These are phyloP conservation scores for Peronospora destructor DNA, from an alignment of 352 stramenopile species.

Conservation along the genomic window DNA sequence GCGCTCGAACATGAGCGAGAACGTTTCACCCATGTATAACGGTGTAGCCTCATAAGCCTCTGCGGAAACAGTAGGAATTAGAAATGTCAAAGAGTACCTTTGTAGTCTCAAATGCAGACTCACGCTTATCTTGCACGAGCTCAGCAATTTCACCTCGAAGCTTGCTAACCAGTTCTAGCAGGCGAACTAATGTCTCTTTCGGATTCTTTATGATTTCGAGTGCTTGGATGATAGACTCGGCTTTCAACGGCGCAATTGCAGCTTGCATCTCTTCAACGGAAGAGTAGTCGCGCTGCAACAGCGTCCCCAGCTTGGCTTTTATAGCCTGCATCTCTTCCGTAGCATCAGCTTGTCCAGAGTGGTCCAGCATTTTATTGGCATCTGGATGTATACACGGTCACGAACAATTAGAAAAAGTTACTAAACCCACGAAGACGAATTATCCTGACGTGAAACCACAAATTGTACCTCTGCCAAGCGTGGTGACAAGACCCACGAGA, in stretches of 20 bases:
- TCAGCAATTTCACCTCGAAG: conserved; percentile 77
- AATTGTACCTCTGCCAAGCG: conserved; percentile 60
- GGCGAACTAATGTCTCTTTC: conserved; percentile 50
- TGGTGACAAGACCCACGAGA: conserved; percentile 93
- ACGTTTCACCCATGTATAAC: conserved; percentile 95
- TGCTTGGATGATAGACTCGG: conserved; percentile 68
- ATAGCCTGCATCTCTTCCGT: conserved; percentile 85
- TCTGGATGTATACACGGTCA: conserved; percentile 26
- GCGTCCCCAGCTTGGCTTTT: conserved; percentile 85
- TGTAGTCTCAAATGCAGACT: conserved; percentile 16
- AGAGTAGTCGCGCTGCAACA: conserved; percentile 83
- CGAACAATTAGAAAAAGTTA: not conserved
- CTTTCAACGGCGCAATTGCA: conserved; percentile 62
- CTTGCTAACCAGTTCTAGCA: conserved; percentile 76
- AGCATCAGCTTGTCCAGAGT: conserved; percentile 95
- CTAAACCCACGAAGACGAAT: not conserved
- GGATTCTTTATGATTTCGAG: conserved; percentile 81
- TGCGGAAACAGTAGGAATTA: conserved; percentile 8
- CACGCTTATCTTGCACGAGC: conserved; percentile 52
- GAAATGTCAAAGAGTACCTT: conserved; percentile 6
- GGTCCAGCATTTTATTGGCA: conserved; percentile 97
- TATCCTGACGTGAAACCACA: not conserved
- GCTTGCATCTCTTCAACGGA: conserved; percentile 58
- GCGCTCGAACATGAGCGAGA: conserved; percentile 88
- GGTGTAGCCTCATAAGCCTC: conserved; percentile 78